phyloP scores from a whole-genome alignment of 2,329 filamentous ascomycete genomes.

The Bertia moriformis region DNA sequence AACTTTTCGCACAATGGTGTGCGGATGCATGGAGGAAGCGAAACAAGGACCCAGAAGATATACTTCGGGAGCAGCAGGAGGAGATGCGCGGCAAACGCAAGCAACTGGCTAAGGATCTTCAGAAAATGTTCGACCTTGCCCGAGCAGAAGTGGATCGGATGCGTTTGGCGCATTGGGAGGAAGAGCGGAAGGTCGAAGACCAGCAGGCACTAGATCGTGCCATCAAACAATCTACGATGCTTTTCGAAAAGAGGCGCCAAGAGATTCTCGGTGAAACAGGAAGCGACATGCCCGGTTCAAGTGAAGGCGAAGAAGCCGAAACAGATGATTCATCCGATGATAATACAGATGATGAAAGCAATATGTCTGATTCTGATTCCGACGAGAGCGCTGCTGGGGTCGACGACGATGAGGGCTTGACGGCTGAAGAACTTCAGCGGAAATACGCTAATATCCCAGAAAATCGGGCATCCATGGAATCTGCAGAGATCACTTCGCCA shows the following conservation, averaged over 20 bases:
- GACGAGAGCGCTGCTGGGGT: slow-evolving; percentile 32
- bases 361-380: slow-evolving; percentile 50
- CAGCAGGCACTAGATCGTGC: slow-evolving; percentile 60
- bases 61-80: slow-evolving; percentile 63
- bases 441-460: slow-evolving; percentile 56
- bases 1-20: slow-evolving; percentile 65
- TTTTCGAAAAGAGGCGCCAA: slow-evolving; percentile 43
- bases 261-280: slow-evolving; percentile 21
- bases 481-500: background rate
- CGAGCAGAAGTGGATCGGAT: slow-evolving; percentile 43
- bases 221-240: slow-evolving; percentile 56
- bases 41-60: slow-evolving; percentile 65
- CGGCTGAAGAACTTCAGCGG: slow-evolving; percentile 50
- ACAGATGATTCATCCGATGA: slow-evolving; percentile 33
- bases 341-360: slow-evolving; percentile 26
- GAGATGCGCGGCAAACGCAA: slow-evolving; percentile 57
- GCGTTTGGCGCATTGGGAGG: slow-evolving; percentile 47
- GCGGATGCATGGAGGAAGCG: slow-evolving; percentile 60
- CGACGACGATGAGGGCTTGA: slow-evolving; percentile 47
- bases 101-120: slow-evolving; percentile 44
- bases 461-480: slow-evolving; percentile 4
- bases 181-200: slow-evolving; percentile 46
- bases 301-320: slow-evolving; percentile 27
- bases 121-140: slow-evolving; percentile 51
- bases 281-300: slow-evolving; percentile 16